These are phyloP conservation scores for Acanthamoeba castellanii DNA, from an alignment of 208 protist species.

Conservation along the genomic window DNA sequence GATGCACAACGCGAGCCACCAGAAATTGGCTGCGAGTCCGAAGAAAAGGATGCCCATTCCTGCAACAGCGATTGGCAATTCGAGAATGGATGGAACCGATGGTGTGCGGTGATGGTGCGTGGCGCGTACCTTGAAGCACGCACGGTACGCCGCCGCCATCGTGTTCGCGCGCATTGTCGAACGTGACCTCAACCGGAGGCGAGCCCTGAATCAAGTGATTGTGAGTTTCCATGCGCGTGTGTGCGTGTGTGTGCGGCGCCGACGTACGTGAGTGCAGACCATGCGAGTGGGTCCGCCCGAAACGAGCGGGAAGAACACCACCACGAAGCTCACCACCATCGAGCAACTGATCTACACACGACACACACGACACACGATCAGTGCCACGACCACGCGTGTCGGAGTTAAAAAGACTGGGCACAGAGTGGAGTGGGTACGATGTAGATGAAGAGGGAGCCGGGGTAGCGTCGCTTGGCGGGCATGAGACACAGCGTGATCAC, in stretches of 20 bases:
- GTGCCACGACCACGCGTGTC: no score
- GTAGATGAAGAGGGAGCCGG: constrained; percentile 22
- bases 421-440: neutral
- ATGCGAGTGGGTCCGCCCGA: constrained; percentile 30
- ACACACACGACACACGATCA: no score
- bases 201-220: neutral
- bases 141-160: constrained; percentile 20
- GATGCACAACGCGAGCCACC: constrained; percentile 58
- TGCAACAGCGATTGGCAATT: no score
- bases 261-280: constrained; percentile 49
- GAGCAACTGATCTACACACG: neutral
- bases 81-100: no score
- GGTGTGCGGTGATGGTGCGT: no score
- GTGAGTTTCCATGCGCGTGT: no score
- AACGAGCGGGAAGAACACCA: constrained; percentile 31
- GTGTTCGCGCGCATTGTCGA: constrained; percentile 48
- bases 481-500: neutral
- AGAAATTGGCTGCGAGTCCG: constrained; percentile 37
- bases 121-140: constrained; percentile 57
- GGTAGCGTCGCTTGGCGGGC: constrained; percentile 50
- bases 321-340: neutral
- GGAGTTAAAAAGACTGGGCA: no score
- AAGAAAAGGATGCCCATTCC: constrained; percentile 22
- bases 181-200: constrained; percentile 20
- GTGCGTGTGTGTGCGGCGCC: neutral